Conservation (phyloP, 768 basidiomycete genomes). For the Suillus paluster region DNA sequence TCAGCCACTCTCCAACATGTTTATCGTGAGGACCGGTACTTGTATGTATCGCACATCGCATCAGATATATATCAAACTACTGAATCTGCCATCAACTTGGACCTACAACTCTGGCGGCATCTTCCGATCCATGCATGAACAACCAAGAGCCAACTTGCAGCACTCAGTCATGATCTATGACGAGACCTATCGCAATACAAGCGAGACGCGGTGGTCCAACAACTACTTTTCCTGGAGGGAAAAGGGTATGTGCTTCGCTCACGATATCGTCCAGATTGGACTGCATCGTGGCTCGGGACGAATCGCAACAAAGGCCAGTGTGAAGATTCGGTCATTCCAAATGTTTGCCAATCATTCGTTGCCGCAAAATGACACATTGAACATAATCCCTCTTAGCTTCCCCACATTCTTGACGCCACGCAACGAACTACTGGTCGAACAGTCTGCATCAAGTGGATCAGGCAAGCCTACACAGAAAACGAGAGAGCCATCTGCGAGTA, state of each 20-base stretch:
- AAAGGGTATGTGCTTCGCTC: constrained; percentile 29
- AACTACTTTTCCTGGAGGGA: constrained; percentile 19
- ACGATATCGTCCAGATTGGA: constrained; percentile 30
- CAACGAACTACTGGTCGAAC: background rate
- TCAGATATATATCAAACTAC: too few relatives aligned
- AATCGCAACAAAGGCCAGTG: background rate
- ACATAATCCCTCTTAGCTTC: background rate
- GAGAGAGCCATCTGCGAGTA: background rate
- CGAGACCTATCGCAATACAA: background rate
- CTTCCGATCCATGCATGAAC: background rate
- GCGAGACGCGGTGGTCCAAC: constrained; percentile 24
- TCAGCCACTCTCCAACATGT: background rate
- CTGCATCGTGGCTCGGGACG: constrained; percentile 32
- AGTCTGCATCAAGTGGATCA: constrained; percentile 22
- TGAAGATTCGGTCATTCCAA: constrained; percentile 3
- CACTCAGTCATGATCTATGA: background rate
- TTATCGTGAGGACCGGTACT: background rate
- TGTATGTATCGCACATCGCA: too few relatives aligned
- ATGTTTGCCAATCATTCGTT: background rate
- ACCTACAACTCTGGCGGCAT: too few relatives aligned
- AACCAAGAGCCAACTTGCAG: background rate
- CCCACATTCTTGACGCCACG: constrained; percentile 18
- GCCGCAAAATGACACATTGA: background rate
- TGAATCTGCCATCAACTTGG: too few relatives aligned
- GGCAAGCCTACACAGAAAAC: constrained; percentile 10